phyloP scores from a whole-genome alignment of 768 basidiomycete genomes.

The Termitomyces eurrhizus region DNA sequence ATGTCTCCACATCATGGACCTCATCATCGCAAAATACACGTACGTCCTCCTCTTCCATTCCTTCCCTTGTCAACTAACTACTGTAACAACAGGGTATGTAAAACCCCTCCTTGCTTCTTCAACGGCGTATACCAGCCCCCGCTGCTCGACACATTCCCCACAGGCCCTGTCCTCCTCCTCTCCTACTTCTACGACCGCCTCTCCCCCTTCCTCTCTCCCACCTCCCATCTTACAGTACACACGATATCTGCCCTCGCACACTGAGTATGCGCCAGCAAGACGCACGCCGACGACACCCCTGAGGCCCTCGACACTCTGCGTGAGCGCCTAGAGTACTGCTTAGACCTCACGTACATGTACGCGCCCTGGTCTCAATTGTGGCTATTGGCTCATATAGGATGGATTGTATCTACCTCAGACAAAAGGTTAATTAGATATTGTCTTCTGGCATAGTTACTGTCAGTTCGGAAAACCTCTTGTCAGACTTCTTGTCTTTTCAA shows the following conservation, averaged over 20 bases:
- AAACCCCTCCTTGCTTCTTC: slow-evolving; percentile 93
- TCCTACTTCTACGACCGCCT: slow-evolving; percentile 99
- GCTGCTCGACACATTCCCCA: slow-evolving; percentile 81
- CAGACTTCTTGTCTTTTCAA: slow-evolving; percentile 22
- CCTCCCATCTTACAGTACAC: slow-evolving; percentile 33
- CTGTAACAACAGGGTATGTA: slow-evolving; percentile 60
- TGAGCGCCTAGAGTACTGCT: slow-evolving; percentile 84
- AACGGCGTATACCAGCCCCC: slow-evolving; percentile 97
- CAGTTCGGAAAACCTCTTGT: slow-evolving; percentile 79
- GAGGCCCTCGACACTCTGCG: slow-evolving; percentile 32
- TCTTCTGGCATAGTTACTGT: background rate
- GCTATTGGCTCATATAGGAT: slow-evolving; percentile 41
- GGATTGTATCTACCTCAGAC: slow-evolving; percentile 96
- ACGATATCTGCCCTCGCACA: slow-evolving; percentile 62
- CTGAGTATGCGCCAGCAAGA: slow-evolving; percentile 57
- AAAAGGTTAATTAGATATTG: slow-evolving; percentile 58
- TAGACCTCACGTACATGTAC: slow-evolving; percentile 91
- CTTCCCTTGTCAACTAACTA: background rate
- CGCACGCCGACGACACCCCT: slow-evolving; percentile 34
- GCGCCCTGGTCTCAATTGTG: background rate
- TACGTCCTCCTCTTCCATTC: slow-evolving; percentile 37
- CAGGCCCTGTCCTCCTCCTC: slow-evolving; percentile 83
- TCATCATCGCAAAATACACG: slow-evolving; percentile 95
- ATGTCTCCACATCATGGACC: slow-evolving; percentile 77
- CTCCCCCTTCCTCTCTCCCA: slow-evolving; percentile 55